These are phyloP conservation scores for Leptographium flavum DNA, from an alignment of 2,329 filamentous ascomycete species.

Conservation along the genomic window DNA sequence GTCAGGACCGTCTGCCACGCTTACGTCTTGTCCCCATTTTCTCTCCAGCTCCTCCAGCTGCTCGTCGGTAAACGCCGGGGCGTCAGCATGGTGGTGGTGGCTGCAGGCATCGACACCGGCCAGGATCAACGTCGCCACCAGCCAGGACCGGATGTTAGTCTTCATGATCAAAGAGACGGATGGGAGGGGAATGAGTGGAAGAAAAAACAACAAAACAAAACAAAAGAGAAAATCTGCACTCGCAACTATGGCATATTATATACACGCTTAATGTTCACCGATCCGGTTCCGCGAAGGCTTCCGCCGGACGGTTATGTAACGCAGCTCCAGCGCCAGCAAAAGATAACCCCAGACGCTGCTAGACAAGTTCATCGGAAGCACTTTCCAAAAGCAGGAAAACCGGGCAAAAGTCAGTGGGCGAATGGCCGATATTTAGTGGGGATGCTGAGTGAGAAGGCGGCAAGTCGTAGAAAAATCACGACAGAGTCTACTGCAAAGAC, in stretches of 20 bases:
- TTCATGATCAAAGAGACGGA: background rate
- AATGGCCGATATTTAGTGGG: background rate
- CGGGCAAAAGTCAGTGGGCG: background rate
- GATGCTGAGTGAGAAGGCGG: background rate
- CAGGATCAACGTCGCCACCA: conserved; percentile 5
- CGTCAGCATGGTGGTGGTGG: conserved; percentile 19
- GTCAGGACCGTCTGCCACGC: background rate
- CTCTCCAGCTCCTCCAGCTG: conserved; percentile 36
- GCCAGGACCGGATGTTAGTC: conserved; percentile 5
- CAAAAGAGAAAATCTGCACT: background rate
- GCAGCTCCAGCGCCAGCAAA: background rate
- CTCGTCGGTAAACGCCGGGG: conserved; percentile 27
- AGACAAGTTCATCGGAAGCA: conserved; percentile 2
- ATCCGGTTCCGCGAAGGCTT: background rate
- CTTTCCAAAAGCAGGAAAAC: conserved; percentile 8
- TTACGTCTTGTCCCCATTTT: conserved; percentile 33
- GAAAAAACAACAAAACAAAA: background rate
- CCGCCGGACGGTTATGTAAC: background rate
- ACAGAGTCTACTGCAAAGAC: conserved; percentile 15
- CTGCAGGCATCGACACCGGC: conserved; percentile 4
- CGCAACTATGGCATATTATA: no score
- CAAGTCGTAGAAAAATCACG: background rate
- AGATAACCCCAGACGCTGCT: background rate
- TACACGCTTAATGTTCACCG: background rate
- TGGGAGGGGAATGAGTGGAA: background rate